These are phyloP conservation scores for Lycium barbarum DNA, from an alignment of 257 asterid genomes.

Conservation along the genomic window DNA sequence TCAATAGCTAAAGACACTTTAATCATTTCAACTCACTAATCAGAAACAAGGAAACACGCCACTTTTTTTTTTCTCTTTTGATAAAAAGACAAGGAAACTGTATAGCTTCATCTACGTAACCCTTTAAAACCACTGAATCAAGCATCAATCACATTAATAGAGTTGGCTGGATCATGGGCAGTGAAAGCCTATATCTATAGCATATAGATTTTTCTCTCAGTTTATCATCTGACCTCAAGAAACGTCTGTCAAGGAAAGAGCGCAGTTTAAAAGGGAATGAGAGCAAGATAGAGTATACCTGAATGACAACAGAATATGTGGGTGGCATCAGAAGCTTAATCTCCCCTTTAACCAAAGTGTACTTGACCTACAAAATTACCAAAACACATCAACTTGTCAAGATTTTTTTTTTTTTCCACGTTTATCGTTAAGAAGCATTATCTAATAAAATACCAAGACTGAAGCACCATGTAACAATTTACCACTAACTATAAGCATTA, in stretches of 20 bases:
- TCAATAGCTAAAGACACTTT: background rate
- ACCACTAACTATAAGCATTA: background rate
- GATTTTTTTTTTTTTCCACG: background rate
- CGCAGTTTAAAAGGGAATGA: background rate
- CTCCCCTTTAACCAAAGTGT: constrained; percentile 64
- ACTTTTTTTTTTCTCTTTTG: background rate
- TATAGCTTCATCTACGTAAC: background rate
- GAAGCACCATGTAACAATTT: background rate
- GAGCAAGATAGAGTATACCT: constrained; percentile 51
- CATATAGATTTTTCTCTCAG: background rate
- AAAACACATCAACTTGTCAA: constrained; percentile 4
- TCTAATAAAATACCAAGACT: background rate
- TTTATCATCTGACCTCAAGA: background rate
- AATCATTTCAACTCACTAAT: constrained; percentile 18
- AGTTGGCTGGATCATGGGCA: background rate
- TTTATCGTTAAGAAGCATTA: constrained; percentile 13
- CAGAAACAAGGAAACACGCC: background rate
- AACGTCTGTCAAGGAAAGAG: constrained; percentile 8
- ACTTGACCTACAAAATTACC: constrained; percentile 60
- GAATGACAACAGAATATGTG: constrained; percentile 70
- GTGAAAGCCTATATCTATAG: background rate
- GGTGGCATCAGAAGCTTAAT: constrained; percentile 81
- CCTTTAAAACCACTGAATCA: background rate
- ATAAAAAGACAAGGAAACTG: background rate
- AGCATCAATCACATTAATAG: background rate